Base-by-base conservation (phyloP, 106 monocot genomes). In the Platanthera guangdongensis region DNA sequence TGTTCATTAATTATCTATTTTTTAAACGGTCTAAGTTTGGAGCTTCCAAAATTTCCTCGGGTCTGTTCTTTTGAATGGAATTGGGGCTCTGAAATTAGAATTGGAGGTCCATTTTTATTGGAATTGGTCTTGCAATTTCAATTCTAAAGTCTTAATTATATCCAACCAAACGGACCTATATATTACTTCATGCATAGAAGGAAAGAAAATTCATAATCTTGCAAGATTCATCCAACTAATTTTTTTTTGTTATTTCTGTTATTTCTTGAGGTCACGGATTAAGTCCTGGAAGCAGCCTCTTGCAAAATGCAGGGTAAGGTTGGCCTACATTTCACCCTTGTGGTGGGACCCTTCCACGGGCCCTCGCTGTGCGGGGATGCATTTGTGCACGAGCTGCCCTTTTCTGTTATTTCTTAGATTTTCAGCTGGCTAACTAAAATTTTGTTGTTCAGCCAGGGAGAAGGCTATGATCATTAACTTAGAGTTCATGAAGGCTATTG, bases 401-500 rank as follows among this genome's bases (percentile, higher is more conserved):
- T 39, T 10, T 64, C 63, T 64, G 9, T 64, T 64, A 67, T 67
- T 67, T 67, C 12, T 30, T 67, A 0, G n/a, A 71, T 47, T 71
- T 48, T 71, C 15, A 5, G 48, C 47, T 16, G 10, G 47, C 7
- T 71, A 46, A 71, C 45, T 48, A 71, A 19, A 74, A 77, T 77
- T 21, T 14, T 16, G 52, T 76, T 9, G 50, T 82, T 13, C 86
- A 99, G 99, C 94, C 4, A 99, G 99, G 77, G 94, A 94, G 72
- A 99, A 84, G 68, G 99, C 99, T 51, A 94, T 99, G 78, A 84
- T 99, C 49, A 80, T 99, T 71, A 99, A 99, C 80, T 80, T 99
- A 49, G 99, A 94, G 68, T 89, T 90, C 52, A 85, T 99, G 52
- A 94, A 85, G 78, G 90, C 92, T 16, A 92, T 99, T 78, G 87